Evolutionary conservation across 306 rosid genomes (phyloP).

Genomic region (Fragaria nilgerrensis): DNA sequence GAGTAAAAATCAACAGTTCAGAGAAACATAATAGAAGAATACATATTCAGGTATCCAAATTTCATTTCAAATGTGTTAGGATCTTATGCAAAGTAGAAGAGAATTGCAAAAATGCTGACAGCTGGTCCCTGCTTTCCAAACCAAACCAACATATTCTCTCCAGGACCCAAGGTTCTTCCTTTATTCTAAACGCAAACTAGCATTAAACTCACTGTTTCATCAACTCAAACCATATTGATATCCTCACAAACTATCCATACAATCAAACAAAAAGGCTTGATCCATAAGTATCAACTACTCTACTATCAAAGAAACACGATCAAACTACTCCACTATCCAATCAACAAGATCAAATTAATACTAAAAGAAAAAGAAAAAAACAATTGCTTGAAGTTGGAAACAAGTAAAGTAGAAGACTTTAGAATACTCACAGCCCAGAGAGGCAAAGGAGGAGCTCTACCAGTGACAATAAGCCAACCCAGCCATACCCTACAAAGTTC

Average conservation of each 20-base stretch:
- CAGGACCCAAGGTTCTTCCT: not conserved
- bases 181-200: not conserved
- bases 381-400: not conserved
- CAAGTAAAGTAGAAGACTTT: not conserved
- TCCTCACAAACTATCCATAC: not conserved
- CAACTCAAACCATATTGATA: slow-evolving; percentile 4
- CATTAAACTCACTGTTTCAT: not conserved
- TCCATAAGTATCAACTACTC: not conserved
- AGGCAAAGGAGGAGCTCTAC: slow-evolving; percentile 51
- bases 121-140: not conserved
- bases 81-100: not conserved
- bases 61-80: not conserved
- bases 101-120: not conserved
- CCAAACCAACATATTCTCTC: not conserved
- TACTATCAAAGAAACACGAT: not conserved
- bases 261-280: not conserved
- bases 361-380: not conserved
- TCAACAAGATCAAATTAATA: not conserved
- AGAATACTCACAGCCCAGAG: slow-evolving; percentile 74
- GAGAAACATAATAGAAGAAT: not conserved
- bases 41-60: not conserved
- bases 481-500: slow-evolving; percentile 78
- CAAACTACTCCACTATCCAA: not conserved
- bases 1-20: not conserved
- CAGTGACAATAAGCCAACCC: slow-evolving; percentile 81